Percentiles rank a stretch among this genome's conserved stretches.
Conservation (phyloP, 768 basidiomycete species). For the Boletellus sp. region DNA sequence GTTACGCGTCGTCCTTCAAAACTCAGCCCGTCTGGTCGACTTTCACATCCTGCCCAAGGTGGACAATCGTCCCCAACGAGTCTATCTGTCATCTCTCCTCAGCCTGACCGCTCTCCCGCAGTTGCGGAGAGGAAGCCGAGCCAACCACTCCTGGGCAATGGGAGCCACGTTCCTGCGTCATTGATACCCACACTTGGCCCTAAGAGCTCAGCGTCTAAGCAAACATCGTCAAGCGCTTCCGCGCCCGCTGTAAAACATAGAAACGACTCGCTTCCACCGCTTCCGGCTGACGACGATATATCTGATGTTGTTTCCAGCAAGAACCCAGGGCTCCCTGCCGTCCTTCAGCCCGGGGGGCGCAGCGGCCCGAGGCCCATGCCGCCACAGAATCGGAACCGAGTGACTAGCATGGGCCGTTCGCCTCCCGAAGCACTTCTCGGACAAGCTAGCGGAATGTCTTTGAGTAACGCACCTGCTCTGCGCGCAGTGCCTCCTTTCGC, state of each 20-base stretch:
- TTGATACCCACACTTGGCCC: constrained; percentile 20
- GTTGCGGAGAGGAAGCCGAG: constrained; percentile 9
- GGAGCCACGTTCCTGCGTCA: constrained; percentile 19
- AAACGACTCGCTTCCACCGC: constrained; percentile 39
- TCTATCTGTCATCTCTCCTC: constrained; percentile 12
- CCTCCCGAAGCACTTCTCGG: constrained; percentile 9
- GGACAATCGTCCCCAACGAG: constrained; percentile 16
- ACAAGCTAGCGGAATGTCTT: constrained; percentile 4
- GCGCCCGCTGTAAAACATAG: constrained; percentile 12
- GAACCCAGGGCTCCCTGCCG: constrained; percentile 32
- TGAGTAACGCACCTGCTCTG: constrained; percentile 14
- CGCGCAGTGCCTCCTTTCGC: constrained; percentile 7
- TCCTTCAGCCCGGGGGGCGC: constrained; percentile 41
- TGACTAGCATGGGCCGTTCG: constrained; percentile 6
- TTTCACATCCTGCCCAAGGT: constrained; percentile 40
- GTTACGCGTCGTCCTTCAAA: constrained; percentile 52
- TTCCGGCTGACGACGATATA: constrained; percentile 29
- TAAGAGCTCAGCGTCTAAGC: constrained; percentile 9
- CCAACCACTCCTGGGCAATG: background rate
- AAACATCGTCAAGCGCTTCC: background rate
- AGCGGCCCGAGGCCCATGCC: constrained; percentile 18
- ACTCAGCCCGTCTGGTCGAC: constrained; percentile 46
- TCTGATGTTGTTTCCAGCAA: constrained; percentile 21
- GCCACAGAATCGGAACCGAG: constrained; percentile 12
- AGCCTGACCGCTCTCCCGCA: constrained; percentile 8